A percentile compares a stretch with the other conserved stretches of the same genome.
phyloP scores from a whole-genome alignment of 805 yeast genomes.

The Ogataea zsoltii region DNA sequence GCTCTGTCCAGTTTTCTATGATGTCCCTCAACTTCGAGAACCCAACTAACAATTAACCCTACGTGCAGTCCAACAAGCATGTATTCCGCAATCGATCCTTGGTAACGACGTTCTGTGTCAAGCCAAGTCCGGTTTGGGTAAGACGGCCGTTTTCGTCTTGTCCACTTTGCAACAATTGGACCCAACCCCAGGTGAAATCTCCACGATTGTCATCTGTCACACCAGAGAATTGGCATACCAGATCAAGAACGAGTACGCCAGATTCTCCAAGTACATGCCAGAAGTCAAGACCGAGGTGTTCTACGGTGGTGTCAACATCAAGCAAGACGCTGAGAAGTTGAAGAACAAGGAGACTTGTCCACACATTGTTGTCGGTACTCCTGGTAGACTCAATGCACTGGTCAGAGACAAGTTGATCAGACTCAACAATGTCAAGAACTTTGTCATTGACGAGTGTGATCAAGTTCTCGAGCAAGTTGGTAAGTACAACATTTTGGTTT shows the following conservation, averaged over 20 bases:
- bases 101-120: constrained; percentile 98
- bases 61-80: constrained; percentile 84
- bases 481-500: constrained; percentile 16
- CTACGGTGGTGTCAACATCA: constrained; percentile 91
- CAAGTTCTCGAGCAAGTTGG: constrained; percentile 76
- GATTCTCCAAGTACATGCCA: constrained; percentile 98
- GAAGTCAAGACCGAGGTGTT: constrained; percentile 96
- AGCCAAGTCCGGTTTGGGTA: constrained; percentile 99
- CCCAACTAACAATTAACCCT: constrained; percentile 14
- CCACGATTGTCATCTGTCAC: constrained; percentile 94
- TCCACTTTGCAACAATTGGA: constrained; percentile 96
- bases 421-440: constrained; percentile 85
- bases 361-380: constrained; percentile 96
- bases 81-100: constrained; percentile 96
- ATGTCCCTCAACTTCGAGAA: background rate
- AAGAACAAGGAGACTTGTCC: constrained; percentile 94
- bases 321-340: constrained; percentile 82
- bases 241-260: constrained; percentile 93
- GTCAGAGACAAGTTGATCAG: constrained; percentile 89
- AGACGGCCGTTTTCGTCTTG: constrained; percentile 95
- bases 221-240: constrained; percentile 99
- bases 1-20: constrained; percentile 3
- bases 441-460: constrained; percentile 98
- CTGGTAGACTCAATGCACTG: constrained; percentile 94
- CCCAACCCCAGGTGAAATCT: constrained; percentile 95